phyloP scores from a whole-genome alignment of 306 rosid genomes.

The Sicyos baderoa region DNA sequence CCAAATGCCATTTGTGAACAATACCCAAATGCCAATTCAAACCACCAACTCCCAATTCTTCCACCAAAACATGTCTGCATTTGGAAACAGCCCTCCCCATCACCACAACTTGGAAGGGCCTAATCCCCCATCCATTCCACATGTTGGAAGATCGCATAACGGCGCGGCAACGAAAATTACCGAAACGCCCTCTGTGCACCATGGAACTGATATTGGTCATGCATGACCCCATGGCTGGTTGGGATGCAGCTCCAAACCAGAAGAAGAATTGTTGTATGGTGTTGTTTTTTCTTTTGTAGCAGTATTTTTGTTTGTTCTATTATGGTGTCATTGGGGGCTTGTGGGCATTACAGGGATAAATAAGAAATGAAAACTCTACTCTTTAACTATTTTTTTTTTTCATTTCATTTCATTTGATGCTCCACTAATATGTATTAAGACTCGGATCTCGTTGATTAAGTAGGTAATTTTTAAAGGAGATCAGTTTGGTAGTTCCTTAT shows the following conservation, averaged over 20 bases:
- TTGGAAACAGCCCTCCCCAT: no score
- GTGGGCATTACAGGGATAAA: constrained; percentile 10
- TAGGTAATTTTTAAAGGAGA: neutral
- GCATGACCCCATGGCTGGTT: constrained; percentile 13
- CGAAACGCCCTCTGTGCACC: constrained; percentile 26
- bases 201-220: constrained; percentile 17
- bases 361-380: constrained; percentile 19
- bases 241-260: constrained; percentile 9
- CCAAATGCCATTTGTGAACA: constrained; percentile 23
- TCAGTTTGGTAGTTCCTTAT: neutral
- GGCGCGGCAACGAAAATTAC: constrained; percentile 27
- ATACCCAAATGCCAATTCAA: constrained; percentile 27
- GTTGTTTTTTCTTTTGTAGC: neutral
- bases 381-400: no score
- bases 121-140: constrained; percentile 18
- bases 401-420: constrained; percentile 14
- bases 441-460: constrained; percentile 3
- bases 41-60: constrained; percentile 34
- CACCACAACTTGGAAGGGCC: constrained; percentile 31
- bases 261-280: constrained; percentile 3
- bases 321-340: neutral
- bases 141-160: constrained; percentile 26
- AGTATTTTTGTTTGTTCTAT: neutral
- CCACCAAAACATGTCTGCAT: constrained; percentile 30
- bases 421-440: constrained; percentile 8